Percentiles rank a stretch among this genome's conserved stretches.
Evolutionary conservation across 192 early-diverging fungal species (phyloP).

Genomic region (Backusella circina): DNA sequence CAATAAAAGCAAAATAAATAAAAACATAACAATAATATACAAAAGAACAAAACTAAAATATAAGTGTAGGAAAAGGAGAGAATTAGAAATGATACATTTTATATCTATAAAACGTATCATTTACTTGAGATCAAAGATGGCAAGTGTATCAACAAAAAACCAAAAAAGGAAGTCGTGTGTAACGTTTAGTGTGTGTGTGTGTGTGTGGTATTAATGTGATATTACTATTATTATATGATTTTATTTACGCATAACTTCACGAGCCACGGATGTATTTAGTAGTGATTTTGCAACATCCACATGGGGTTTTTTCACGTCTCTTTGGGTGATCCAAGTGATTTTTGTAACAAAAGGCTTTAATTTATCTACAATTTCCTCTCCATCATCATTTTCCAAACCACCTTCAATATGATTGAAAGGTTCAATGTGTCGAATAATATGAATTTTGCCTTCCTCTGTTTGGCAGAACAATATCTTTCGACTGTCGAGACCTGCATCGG

Average conservation of each 20-base stretch:
- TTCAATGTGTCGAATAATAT: conserved; percentile 69
- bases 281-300: conserved; percentile 25
- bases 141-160: conserved; percentile 2
- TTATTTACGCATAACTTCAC: conserved; percentile 7
- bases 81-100: not conserved
- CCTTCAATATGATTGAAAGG: conserved; percentile 65
- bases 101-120: not conserved
- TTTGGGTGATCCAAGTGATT: conserved; percentile 32
- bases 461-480: conserved; percentile 68
- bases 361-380: conserved; percentile 29
- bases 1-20: not conserved
- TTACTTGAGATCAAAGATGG: not conserved
- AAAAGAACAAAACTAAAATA: not conserved
- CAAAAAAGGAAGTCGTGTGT: not conserved
- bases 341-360: conserved; percentile 27
- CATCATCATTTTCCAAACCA: conserved; percentile 37
- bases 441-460: conserved; percentile 60
- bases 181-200: not conserved
- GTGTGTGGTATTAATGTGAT: not conserved
- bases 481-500: conserved; percentile 44
- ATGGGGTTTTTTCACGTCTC: conserved; percentile 19
- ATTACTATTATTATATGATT: not conserved
- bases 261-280: conserved; percentile 22
- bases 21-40: not conserved
- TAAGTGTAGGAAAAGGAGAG: not conserved